Evolutionary conservation across 176 grass and related monocot species (phyloP), one percentile per base, ranked within the genome.

Genomic region (Carex cristatella): DNA sequence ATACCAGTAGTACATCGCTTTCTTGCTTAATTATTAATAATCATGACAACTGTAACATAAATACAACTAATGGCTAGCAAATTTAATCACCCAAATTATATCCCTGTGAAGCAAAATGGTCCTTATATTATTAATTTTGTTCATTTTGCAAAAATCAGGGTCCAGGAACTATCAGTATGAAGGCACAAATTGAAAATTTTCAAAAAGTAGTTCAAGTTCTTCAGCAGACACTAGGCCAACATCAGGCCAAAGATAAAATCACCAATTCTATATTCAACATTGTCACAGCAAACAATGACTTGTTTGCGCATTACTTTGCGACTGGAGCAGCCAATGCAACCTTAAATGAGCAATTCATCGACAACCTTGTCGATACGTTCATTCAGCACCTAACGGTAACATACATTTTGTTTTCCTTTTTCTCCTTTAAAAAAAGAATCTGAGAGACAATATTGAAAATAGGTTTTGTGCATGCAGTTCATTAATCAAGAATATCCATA

Each of bases 261-360:
- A 4, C 49, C 14, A 85, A 32, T 5, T 85, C 83, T 7, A 70
- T 85, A 7, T 75, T 85, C 67, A 57, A 44, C 5, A 75, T 85
- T 40, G 31, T 55, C 13, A 85, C 83, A n/a, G 83, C 83, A 38
- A 85, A 85, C 49, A 85, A 85, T 61, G 83, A 85, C 46, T 18
- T 85, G 49, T 85, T 85, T 44, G 83, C 58, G 62, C 72, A 85
- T 60, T 85, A 85, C 83, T 71, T n/a, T 2, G 49, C 49, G 1
- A 85, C 83, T n/a, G 67, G 83, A 59, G 83, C 83, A 30, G 66
- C 67, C 40, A 85, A 75, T 16, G 23, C 30, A 16, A 19, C 83
- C 15, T 38, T n/a, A 37, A 85, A 85, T 19, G 28, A 56, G 27
- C 65, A 85, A 31, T 74, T 85, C 69, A 60, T 85, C 67, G 32